Base-by-base conservation (phyloP, 208 protist genomes). In the Trypanosoma caninum region DNA sequence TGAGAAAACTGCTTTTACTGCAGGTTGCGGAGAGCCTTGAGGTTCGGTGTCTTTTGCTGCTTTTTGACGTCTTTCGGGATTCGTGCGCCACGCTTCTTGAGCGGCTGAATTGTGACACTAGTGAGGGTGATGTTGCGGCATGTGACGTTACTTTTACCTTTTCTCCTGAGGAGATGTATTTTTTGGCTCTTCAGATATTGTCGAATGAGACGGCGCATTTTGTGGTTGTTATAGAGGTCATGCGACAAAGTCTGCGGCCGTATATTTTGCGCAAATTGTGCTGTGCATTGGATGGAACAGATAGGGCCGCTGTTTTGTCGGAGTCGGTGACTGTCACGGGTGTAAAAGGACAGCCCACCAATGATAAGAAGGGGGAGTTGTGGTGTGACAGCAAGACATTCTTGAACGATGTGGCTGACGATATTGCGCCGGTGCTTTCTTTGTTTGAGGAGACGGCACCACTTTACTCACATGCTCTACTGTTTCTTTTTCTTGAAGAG, bases 401-500 rank as follows among this genome's bases (percentile, higher is more conserved):
- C 37, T 60, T 84, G 16, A 82, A 80, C 45, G 59, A 50, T 8
- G 42, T 72, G 3, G 61, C 60, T 11, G 77, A 82, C 4, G 65
- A 59, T 11, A 34, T 84, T 41, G 72, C 65, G 11, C 51, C 57
- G 48, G 44, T 80, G 16, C 56, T 74, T 34, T 48, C 69, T 18
- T 67, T 72, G 9, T 68, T 88, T 22, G 61, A 59, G 20, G 14
- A 40, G 46, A 34, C 51, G 13, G n/a, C 59, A 22, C 54, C 60
- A 22, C 55, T 76, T 10, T 69, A 74, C 38, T 65, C 57, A 14
- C 65, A 71, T 8, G 38, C 78, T 6, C 11, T 84, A 13, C 25
- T 81, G 5, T 46, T 84, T 37, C 67, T 89, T 3, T 63, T 89
- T 27, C 62, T 89, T 0, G 78, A 86, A 27, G 72, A 74, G 33